Conservation (phyloP, 148 eudicot species). For the Arctostaphylos glauca region DNA sequence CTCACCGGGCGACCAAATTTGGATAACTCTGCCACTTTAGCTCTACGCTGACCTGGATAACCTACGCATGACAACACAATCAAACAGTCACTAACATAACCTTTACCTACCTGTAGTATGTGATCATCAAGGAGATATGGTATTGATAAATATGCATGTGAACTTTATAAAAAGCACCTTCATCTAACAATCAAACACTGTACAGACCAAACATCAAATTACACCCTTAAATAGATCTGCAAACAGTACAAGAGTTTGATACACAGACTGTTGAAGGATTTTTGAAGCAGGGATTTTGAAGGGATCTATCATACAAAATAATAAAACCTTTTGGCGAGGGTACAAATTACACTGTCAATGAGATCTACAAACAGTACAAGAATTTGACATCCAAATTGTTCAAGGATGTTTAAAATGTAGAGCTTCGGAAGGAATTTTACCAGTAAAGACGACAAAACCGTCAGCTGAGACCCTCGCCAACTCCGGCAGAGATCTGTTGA, state of each 20-base stretch:
- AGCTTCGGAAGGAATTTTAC: constrained; percentile 28
- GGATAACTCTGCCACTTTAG: constrained; percentile 75
- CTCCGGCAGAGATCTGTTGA: constrained; percentile 92
- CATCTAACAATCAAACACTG: not conserved
- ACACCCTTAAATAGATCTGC: not conserved
- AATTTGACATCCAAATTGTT: not conserved
- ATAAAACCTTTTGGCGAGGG: not conserved
- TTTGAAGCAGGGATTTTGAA: not conserved
- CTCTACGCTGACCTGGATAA: constrained; percentile 76
- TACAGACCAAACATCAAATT: not conserved
- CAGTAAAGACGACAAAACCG: constrained; percentile 79
- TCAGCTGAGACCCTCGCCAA: constrained; percentile 78
- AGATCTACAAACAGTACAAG: not conserved
- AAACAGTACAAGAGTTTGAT: not conserved
- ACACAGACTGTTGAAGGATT: not conserved
- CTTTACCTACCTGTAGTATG: not conserved
- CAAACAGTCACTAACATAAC: not conserved
- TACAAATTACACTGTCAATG: not conserved
- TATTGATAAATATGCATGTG: not conserved
- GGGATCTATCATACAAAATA: not conserved
- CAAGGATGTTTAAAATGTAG: not conserved
- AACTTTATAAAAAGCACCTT: not conserved
- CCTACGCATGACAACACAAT: constrained; percentile 29
- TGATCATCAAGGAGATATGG: not conserved
- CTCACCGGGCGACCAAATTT: constrained; percentile 97